Evolutionary conservation across 2,329 filamentous ascomycete genomes (phyloP).

Genomic region (Fonsecaea pedrosoi): DNA sequence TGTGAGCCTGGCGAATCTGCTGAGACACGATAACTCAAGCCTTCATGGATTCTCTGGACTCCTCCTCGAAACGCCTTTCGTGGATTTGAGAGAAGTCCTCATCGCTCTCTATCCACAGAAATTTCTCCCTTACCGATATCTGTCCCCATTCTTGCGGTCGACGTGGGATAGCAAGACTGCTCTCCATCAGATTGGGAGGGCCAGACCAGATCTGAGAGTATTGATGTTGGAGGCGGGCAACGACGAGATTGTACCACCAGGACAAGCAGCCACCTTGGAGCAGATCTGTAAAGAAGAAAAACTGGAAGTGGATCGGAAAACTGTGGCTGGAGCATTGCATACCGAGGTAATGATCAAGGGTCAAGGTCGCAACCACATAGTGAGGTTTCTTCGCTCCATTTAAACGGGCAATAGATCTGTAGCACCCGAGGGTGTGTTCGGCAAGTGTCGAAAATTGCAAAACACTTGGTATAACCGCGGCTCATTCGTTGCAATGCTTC

Average conservation of each 20-base stretch:
- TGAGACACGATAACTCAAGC: constrained; percentile 25
- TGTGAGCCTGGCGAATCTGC: constrained; percentile 30
- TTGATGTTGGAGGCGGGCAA: constrained; percentile 51
- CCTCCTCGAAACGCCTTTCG: constrained; percentile 78
- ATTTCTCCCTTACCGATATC: constrained; percentile 78
- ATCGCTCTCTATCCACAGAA: constrained; percentile 75
- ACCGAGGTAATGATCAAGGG: constrained; percentile 55
- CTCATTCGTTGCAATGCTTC: neutral
- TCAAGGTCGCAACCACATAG: constrained; percentile 47
- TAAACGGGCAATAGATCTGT: neutral
- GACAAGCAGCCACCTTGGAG: constrained; percentile 47
- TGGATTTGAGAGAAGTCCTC: constrained; percentile 73
- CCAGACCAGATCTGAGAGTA: constrained; percentile 40
- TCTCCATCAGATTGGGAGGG: constrained; percentile 49
- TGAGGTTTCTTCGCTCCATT: constrained; percentile 29
- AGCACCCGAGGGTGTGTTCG: neutral
- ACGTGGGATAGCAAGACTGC: constrained; percentile 58
- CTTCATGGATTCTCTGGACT: constrained; percentile 53
- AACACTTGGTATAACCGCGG: constrained; percentile 18
- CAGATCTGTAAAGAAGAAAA: constrained; percentile 43
- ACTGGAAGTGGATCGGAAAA: constrained; percentile 48
- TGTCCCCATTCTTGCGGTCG: constrained; percentile 75
- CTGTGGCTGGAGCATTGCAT: constrained; percentile 57
- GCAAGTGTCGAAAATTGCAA: constrained; percentile 8
- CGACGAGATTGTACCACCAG: constrained; percentile 53